A percentile compares a stretch with the other conserved stretches of the same genome.
Evolutionary conservation across 805 yeast species (phyloP).

Genomic region (Teunomyces funiuensis): DNA sequence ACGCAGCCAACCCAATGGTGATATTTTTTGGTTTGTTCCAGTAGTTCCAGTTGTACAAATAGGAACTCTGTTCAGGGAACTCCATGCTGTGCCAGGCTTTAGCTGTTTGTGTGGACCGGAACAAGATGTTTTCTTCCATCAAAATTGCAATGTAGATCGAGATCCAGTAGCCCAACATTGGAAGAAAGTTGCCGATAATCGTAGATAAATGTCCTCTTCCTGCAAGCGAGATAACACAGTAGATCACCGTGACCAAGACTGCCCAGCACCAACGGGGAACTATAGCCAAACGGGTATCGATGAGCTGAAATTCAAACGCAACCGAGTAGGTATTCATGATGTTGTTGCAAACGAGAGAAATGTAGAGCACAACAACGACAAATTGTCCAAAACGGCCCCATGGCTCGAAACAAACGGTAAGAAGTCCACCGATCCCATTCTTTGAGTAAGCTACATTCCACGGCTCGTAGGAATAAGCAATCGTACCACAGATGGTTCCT

Average conservation of each 20-base stretch:
- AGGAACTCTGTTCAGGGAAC: constrained; percentile 1
- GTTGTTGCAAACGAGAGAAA: constrained; percentile 79
- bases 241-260: constrained; percentile 58
- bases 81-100: constrained; percentile 4
- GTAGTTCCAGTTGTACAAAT: constrained; percentile 28
- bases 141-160: constrained; percentile 74
- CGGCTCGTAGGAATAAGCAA: constrained; percentile 55
- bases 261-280: constrained; percentile 82
- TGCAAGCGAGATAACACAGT: constrained; percentile 68
- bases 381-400: constrained; percentile 85
- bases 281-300: constrained; percentile 51
- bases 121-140: constrained; percentile 69
- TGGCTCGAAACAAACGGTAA: constrained; percentile 59
- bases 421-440: constrained; percentile 74
- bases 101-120: constrained; percentile 39
- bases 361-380: constrained; percentile 62
- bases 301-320: constrained; percentile 73
- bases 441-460: constrained; percentile 58
- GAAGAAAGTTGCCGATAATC: constrained; percentile 77
- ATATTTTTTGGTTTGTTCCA: constrained; percentile 29
- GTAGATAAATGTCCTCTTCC: constrained; percentile 73
- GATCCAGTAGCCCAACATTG: constrained; percentile 92
- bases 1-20: constrained; percentile 19
- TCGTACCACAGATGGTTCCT: constrained; percentile 70
- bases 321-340: constrained; percentile 79